Evolutionary conservation across 1,284 basidiomycete species (phyloP), one percentile per base, ranked within the genome.

Genomic region (Xanthoconium separans): DNA sequence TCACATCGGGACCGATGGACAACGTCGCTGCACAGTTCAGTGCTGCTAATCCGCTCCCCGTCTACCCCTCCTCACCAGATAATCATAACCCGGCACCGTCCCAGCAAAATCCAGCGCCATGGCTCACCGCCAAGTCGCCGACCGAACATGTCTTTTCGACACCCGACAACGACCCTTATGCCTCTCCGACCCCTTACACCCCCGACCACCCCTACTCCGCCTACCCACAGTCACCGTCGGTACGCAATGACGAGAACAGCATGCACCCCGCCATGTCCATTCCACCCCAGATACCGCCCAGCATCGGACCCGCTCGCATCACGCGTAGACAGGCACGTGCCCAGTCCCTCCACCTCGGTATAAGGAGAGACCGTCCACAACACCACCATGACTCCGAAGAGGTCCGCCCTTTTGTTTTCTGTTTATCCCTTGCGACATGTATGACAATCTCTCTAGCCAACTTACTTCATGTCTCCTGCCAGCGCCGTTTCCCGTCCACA

Each of bases 251-350:
- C 58, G 59, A 73, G 15, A 67, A 65, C n/a, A n/a, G n/a, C 56
- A 65, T 67, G 29, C 68, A 64, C 44, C 43, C 63, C 40, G 51
- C 58, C 44, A 53, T 72, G 15, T 44, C 57, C 29, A 71, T 71
- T 40, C 53, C 60, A 50, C 58, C 69, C 36, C 81, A 80, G 68
- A 70, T 82, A 45, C 73, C 79, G 18, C 71, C 80, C 36, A 82
- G 74, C 68, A 77, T 82, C 57, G 84, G 84, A 0, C 84, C 85
- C 40, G 72, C 70, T 59, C 77, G 82, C 58, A 70, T 76, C 50
- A 76, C 77, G 42, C 77, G 81, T 50, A 73, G 80, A 44, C 78
- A 69, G 51, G 60, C 68, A 67, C 74, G 73, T 70, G 75, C 73
- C 52, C 70, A 60, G 39, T 70, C 57, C 44, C 66, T 72, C 55